Conservation (phyloP, 371 early-diverging fungal species). For the Syncephalastrum sp. region DNA sequence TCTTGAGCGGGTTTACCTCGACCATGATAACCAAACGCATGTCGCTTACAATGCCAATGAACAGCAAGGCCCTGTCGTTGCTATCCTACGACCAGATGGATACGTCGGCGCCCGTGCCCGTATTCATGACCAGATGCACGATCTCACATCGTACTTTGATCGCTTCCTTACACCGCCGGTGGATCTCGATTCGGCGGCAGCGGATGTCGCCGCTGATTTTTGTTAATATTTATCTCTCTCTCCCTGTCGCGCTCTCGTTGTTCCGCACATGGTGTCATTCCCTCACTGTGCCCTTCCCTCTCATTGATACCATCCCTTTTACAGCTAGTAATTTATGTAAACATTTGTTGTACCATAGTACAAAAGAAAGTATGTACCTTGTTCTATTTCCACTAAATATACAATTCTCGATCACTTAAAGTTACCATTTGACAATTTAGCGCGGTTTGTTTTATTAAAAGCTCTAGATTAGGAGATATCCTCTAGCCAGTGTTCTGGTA, state of each 20-base stretch:
- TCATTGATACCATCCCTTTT: no score
- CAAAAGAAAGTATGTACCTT: no score
- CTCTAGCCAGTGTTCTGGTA: no score
- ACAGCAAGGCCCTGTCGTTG: constrained; percentile 17
- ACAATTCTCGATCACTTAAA: no score
- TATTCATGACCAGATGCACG: constrained; percentile 13
- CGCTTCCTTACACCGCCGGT: constrained; percentile 28
- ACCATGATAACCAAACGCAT: constrained; percentile 42
- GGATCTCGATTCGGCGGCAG: constrained; percentile 33
- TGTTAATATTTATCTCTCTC: background rate
- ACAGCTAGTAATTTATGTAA: no score
- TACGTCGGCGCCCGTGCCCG: constrained; percentile 31
- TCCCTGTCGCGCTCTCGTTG: background rate
- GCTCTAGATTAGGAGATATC: no score
- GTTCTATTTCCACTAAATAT: no score
- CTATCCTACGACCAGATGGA: constrained; percentile 42
- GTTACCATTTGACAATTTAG: no score
- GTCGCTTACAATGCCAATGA: constrained; percentile 22
- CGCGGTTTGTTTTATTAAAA: no score
- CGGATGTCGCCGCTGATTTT: constrained; percentile 35
- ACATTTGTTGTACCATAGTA: no score
- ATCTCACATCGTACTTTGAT: constrained; percentile 28
- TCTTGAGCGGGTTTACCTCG: constrained; percentile 32
- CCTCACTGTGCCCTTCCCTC: no score
- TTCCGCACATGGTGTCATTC: no score